A percentile compares a stretch with the other conserved stretches of the same genome.
These are phyloP conservation scores for Cryptococcus deneoformans DNA, from an alignment of 1,284 basidiomycete species.

Conservation along the genomic window DNA sequence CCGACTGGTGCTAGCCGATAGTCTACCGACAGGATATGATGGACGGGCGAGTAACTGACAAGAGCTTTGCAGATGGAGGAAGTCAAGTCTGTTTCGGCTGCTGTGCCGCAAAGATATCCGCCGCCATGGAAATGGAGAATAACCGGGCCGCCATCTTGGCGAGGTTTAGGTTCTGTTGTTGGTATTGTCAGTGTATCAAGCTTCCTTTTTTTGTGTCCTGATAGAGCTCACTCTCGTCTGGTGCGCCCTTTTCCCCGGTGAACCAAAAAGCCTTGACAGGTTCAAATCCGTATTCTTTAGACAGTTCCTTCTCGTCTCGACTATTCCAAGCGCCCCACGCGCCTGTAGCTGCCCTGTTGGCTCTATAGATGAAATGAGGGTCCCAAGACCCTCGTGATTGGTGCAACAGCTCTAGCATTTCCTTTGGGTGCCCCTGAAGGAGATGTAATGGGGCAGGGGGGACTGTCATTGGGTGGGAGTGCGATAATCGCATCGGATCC, in stretches of 20 bases:
- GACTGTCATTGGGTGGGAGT: conserved; percentile 37
- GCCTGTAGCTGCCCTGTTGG: conserved; percentile 1
- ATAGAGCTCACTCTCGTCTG: conserved; percentile 17
- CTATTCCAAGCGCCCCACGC: conserved; percentile 33
- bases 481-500: conserved; percentile 25
- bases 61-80: conserved; percentile 34
- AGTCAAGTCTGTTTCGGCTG: conserved; percentile 39
- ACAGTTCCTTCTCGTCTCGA: conserved; percentile 2
- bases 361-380: conserved; percentile 30
- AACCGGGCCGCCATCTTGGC: conserved; percentile 32
- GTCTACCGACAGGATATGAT: conserved; percentile 41
- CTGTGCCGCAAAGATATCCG: conserved; percentile 42
- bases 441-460: conserved; percentile 26
- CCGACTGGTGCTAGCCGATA: conserved; percentile 35
- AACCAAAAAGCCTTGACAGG: conserved; percentile 42
- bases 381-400: conserved; percentile 30
- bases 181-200: background rate
- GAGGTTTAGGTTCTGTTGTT: conserved; percentile 7
- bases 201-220: too few species aligned
- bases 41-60: conserved; percentile 36
- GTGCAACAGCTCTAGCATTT: conserved; percentile 22
- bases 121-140: conserved; percentile 43
- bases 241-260: conserved; percentile 27
- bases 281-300: conserved; percentile 26
- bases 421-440: conserved; percentile 34